Evolutionary conservation across 257 asterid species (phyloP).

Genomic region (Haberlea rhodopensis): DNA sequence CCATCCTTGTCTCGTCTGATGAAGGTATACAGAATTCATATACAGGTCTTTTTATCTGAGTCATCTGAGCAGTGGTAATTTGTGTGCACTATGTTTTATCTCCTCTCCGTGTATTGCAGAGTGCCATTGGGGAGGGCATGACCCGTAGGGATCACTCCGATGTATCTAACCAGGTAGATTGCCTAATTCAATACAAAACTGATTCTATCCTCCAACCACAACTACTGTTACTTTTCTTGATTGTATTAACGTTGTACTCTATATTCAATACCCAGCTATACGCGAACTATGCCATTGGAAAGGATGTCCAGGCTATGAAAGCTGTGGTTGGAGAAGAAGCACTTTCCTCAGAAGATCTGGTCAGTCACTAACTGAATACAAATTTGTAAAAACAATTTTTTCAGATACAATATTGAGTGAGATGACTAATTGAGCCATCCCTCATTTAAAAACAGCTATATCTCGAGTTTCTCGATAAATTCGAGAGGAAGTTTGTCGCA

Average conservation of each 20-base stretch:
- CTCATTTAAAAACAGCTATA: slow-evolving; percentile 47
- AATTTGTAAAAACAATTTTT: background rate
- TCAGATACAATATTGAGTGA: slow-evolving; percentile 4
- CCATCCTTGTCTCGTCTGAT: slow-evolving; percentile 95
- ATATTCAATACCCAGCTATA: slow-evolving; percentile 41
- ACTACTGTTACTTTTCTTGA: slow-evolving; percentile 1
- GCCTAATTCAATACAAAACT: slow-evolving; percentile 2
- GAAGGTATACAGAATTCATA: slow-evolving; percentile 58
- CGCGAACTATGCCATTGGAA: slow-evolving; percentile 83
- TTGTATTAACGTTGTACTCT: background rate
- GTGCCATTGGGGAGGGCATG: slow-evolving; percentile 99
- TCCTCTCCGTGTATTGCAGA: slow-evolving; percentile 44
- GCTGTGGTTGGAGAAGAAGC: slow-evolving; percentile 94
- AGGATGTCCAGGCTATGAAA: slow-evolving; percentile 88
- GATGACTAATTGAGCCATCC: slow-evolving; percentile 16
- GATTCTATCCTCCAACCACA: too few species aligned
- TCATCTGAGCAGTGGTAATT: background rate
- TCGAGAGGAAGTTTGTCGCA: slow-evolving; percentile 76
- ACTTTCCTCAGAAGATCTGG: slow-evolving; percentile 85
- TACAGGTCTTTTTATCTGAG: slow-evolving; percentile 16
- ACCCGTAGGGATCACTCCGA: slow-evolving; percentile 95
- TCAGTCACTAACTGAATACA: slow-evolving; percentile 27
- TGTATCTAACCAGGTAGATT: slow-evolving; percentile 85
- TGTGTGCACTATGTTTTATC: slow-evolving; percentile 10
- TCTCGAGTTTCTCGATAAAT: slow-evolving; percentile 76